Evolutionary conservation across 106 monocot genomes (phyloP), one percentile per base, ranked within the genome.

Genomic region (Dendrobium catenatum): DNA sequence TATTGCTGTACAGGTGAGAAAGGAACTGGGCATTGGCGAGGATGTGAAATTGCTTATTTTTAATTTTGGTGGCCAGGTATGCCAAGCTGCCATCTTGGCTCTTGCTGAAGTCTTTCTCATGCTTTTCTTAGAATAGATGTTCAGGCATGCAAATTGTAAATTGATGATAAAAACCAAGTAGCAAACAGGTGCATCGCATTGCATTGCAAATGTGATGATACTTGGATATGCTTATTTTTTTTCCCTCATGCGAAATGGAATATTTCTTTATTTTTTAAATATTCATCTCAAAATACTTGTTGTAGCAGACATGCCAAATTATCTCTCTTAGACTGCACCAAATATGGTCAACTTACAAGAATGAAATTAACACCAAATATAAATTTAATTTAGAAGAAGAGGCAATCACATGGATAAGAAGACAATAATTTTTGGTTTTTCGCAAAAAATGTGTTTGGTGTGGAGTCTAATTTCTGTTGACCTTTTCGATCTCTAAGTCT

Each of bases 41-140:
- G 86, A 93, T 85, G 86, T 84, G 58, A 95, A 95, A 81, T 82
- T 95, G 68, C 80, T 95, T 26, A 86, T 95, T 68, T 89, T 95
- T 81, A 95, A 95, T 85, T 95, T 95, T 85, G 95, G 95, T 70
- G 95, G 95, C 76, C 95, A 95, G 95, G 95, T 95, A 79, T 33
- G 59, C 29, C 49, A n/a, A 42, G 73, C 46, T 46, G 46, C 73
- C 5, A 27, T 26, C 26, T 31, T 31, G 31, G 31, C 31, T 31
- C 31, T 29, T 68, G 27, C 27, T 68, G 13, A 68, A 26, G 22
- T 68, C 10, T 68, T 68, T 68, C 68, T 27, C 68, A 58, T 58
- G 5, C 58, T 58, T 46, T 46, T 46, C 11, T 58, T 58, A 19
- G n/a, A 5, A 58, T 58, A n/a, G 17, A n/a, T 58, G 5, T 58